These are phyloP conservation scores for Cladosporium sphaerospermum DNA, from an alignment of 2,329 filamentous ascomycete species.

Conservation along the genomic window DNA sequence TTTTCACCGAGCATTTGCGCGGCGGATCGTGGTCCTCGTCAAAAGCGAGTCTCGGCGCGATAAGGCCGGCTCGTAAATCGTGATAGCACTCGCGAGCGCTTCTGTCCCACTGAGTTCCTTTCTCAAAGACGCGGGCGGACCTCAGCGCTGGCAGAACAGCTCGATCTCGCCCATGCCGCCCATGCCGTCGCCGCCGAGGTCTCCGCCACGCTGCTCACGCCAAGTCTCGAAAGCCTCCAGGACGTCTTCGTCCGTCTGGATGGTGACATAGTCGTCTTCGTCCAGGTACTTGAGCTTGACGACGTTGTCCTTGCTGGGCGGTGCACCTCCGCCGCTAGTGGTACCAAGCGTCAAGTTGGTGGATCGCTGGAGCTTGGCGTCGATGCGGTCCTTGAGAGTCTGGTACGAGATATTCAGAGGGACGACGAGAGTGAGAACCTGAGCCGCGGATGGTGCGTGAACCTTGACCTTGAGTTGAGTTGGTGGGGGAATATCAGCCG, in stretches of 20 bases:
- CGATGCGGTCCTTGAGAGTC: constrained; percentile 88
- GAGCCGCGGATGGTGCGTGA: constrained; percentile 69
- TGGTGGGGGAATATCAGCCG: constrained; percentile 21
- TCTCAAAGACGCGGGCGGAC: not conserved
- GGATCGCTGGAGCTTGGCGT: constrained; percentile 84
- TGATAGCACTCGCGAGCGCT: no score
- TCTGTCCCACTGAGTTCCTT: no score
- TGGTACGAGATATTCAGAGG: constrained; percentile 93
- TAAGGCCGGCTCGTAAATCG: no score
- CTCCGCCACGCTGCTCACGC: constrained; percentile 62
- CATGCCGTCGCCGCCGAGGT: constrained; percentile 22
- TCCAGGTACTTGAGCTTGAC: constrained; percentile 13
- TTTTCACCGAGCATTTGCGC: no score
- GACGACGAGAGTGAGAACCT: constrained; percentile 92
- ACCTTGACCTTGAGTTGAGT: constrained; percentile 95
- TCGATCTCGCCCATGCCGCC: constrained; percentile 82
- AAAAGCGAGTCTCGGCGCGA: no score
- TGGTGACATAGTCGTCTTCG: constrained; percentile 12
- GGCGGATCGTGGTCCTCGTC: no score
- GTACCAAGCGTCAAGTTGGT: constrained; percentile 68
- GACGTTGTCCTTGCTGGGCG: constrained; percentile 58
- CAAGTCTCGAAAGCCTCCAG: constrained; percentile 93
- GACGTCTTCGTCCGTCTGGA: constrained; percentile 79
- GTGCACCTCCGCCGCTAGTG: constrained; percentile 16
- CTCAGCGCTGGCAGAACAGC: constrained; percentile 62